A percentile compares a stretch with the other conserved stretches of the same genome.
phyloP scores from a whole-genome alignment of 306 rosid genomes.

The Lathyrus tuberosus region DNA sequence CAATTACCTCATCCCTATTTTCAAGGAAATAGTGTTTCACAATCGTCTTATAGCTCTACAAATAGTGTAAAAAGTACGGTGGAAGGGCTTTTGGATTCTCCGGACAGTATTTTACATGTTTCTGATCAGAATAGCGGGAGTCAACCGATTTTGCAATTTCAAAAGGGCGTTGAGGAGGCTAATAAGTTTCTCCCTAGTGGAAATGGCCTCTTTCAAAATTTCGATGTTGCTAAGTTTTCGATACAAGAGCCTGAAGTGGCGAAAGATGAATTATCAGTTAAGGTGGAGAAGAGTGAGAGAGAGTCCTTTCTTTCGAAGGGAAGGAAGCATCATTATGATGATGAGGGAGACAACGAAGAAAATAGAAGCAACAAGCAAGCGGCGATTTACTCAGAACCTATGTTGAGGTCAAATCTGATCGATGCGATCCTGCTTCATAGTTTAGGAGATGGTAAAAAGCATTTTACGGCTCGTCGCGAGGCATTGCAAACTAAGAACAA shows the following conservation, averaged over 20 bases:
- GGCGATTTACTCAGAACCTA: conserved; percentile 68
- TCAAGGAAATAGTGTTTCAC: conserved; percentile 48
- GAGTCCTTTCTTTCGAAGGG: conserved; percentile 49
- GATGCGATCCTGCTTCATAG: conserved; percentile 69
- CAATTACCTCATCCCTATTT: conserved; percentile 44
- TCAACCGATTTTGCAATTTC: conserved; percentile 81
- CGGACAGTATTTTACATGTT: conserved; percentile 52
- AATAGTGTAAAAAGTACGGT: conserved; percentile 52
- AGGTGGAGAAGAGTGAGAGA: conserved; percentile 54
- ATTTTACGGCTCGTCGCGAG: conserved; percentile 56
- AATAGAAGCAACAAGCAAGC: conserved; percentile 79
- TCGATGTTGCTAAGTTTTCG: conserved; percentile 41
- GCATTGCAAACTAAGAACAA: conserved; percentile 55
- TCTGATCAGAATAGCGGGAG: conserved; percentile 57
- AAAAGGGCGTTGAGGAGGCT: conserved; percentile 88
- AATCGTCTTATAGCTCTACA: conserved; percentile 63
- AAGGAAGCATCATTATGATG: conserved; percentile 59
- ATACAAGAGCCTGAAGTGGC: conserved; percentile 33
- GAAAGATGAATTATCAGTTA: conserved; percentile 41
- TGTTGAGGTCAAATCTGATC: conserved; percentile 59
- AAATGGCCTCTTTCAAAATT: conserved; percentile 52
- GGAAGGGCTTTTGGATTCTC: conserved; percentile 69
- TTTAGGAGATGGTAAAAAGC: conserved; percentile 51
- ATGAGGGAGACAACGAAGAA: conserved; percentile 61
- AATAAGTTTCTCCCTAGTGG: conserved; percentile 75